phyloP scores from a whole-genome alignment of 192 early-diverging fungal genomes.

The Dimargaris xerosporica region DNA sequence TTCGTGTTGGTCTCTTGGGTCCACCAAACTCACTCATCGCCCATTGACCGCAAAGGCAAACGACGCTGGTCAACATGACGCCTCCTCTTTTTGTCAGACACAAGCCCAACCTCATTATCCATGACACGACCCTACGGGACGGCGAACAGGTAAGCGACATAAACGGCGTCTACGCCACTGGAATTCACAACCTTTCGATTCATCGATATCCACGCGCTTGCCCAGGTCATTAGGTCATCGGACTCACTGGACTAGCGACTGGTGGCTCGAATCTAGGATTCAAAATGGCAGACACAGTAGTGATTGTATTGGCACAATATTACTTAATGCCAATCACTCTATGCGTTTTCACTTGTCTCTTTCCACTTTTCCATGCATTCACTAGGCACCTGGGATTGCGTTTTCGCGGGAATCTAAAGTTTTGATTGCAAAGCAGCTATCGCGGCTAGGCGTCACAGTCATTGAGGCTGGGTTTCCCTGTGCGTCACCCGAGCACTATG shows the following conservation, averaged over 20 bases:
- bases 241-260: too few species aligned
- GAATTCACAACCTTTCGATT: not conserved
- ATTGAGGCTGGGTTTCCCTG: conserved; percentile 93
- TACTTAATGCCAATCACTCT: not conserved
- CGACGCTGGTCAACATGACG: too few species aligned
- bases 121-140: conserved; percentile 93
- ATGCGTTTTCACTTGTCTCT: too few species aligned
- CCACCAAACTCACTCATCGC: too few species aligned
- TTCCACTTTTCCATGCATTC: not conserved
- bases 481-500: conserved; percentile 85
- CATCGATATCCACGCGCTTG: too few species aligned
- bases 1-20: too few species aligned
- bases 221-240: too few species aligned
- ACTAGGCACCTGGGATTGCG: conserved; percentile 86
- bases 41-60: too few species aligned
- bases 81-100: too few species aligned
- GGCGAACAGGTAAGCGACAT: conserved; percentile 65
- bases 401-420: conserved; percentile 83
- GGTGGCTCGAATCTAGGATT: not conserved
- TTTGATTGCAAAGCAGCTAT: conserved; percentile 84
- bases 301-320: not conserved
- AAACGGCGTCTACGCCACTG: not conserved
- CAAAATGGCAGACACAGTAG: not conserved
- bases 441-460: conserved; percentile 83
- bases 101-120: conserved; percentile 28